Evolutionary conservation across 257 asterid species (phyloP).

Genomic region (Linaria vulgaris): DNA sequence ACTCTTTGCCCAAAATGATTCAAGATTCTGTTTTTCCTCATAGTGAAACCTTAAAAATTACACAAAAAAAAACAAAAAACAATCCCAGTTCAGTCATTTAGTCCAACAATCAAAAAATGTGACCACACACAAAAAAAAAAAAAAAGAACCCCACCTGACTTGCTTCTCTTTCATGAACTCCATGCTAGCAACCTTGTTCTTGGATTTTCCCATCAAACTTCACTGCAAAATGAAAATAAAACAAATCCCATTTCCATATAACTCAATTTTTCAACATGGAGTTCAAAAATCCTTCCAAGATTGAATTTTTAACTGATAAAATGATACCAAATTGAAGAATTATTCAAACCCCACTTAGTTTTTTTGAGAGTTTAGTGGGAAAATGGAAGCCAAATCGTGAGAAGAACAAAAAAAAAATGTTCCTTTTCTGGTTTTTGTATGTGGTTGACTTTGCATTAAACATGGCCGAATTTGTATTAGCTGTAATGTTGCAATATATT

Average conservation of each 20-base stretch:
- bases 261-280: slow-evolving; percentile 17
- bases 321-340: slow-evolving; percentile 20
- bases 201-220: slow-evolving; percentile 5
- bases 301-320: slow-evolving; percentile 14
- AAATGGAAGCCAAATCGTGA: slow-evolving; percentile 24
- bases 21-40: slow-evolving; percentile 57
- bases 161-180: slow-evolving; percentile 54
- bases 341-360: slow-evolving; percentile 18
- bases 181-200: slow-evolving; percentile 32
- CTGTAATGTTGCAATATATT: slow-evolving; percentile 15
- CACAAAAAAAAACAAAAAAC: background rate
- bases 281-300: background rate
- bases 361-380: slow-evolving; percentile 9
- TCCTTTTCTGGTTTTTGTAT: slow-evolving; percentile 23
- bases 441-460: slow-evolving; percentile 31
- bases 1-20: slow-evolving; percentile 47
- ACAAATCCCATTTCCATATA: slow-evolving; percentile 6
- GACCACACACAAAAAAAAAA: background rate
- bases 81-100: slow-evolving; percentile 6
- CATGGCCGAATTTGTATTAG: slow-evolving; percentile 5
- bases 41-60: slow-evolving; percentile 51
- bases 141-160: slow-evolving; percentile 45
- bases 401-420: no score
- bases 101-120: slow-evolving; percentile 13
- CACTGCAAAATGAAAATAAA: slow-evolving; percentile 2